These are phyloP conservation scores for Peterozyma xylosa DNA, from an alignment of 805 yeast species.

Conservation along the genomic window DNA sequence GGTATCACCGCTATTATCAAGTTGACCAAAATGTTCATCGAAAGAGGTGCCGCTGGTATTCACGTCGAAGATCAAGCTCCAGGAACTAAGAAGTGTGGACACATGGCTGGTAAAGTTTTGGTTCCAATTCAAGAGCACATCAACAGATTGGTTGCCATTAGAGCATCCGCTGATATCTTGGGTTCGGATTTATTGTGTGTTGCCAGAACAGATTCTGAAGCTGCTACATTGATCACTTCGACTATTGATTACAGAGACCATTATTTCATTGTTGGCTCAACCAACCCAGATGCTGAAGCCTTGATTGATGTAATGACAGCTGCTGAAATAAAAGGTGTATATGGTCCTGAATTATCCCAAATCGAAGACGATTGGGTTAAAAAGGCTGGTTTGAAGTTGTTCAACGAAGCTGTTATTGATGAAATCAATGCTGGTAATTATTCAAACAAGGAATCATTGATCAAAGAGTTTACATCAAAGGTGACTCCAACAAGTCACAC, in stretches of 20 bases:
- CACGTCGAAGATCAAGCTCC: conserved; percentile 99
- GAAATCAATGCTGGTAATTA: conserved; percentile 54
- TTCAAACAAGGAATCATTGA: conserved; percentile 53
- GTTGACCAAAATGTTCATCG: conserved; percentile 91
- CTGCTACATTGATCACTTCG: conserved; percentile 90
- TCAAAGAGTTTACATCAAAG: conserved; percentile 55
- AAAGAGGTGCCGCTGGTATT: conserved; percentile 98
- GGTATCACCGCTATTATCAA: conserved; percentile 95
- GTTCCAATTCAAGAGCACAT: conserved; percentile 98
- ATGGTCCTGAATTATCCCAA: conserved; percentile 61
- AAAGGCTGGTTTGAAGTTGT: conserved; percentile 78
- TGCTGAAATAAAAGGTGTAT: conserved; percentile 71
- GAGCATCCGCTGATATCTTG: conserved; percentile 92
- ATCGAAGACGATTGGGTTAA: conserved; percentile 79
- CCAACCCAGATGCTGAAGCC: conserved; percentile 74
- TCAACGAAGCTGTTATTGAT: conserved; percentile 86
- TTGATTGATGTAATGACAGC: conserved; percentile 70
- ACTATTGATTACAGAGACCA: conserved; percentile 94
- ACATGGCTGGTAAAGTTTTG: conserved; percentile 97
- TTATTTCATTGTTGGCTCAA: conserved; percentile 82
- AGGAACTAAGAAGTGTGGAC: conserved; percentile 98
- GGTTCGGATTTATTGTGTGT: conserved; percentile 81
- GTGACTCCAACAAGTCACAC: conserved; percentile 71
- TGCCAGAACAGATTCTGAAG: conserved; percentile 97
- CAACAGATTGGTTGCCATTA: conserved; percentile 86